These are phyloP conservation scores for Fraxinus velutina DNA, from an alignment of 305 asterid genomes.

Conservation along the genomic window DNA sequence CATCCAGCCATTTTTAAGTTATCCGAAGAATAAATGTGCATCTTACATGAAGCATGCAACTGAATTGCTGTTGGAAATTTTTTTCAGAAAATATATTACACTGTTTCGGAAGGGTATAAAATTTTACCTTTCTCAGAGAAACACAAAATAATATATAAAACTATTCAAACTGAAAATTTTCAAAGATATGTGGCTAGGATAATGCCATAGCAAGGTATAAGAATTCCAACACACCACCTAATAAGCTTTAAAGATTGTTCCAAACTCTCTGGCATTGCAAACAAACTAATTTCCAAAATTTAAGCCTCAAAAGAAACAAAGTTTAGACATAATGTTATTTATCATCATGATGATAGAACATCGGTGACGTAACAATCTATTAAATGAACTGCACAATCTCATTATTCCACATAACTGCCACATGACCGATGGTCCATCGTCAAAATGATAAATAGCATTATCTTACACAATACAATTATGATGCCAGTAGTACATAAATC, in stretches of 20 bases:
- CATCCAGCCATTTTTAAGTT: not conserved
- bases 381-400: not conserved
- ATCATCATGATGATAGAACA: not conserved
- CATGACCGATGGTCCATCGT: not conserved
- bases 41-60: not conserved
- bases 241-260: not conserved
- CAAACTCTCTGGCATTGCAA: not conserved
- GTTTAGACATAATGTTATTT: not conserved
- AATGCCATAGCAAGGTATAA: not conserved
- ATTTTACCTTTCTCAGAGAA: not conserved
- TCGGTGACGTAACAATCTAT: not conserved
- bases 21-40: not conserved
- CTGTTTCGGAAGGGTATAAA: not conserved
- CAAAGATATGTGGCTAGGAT: not conserved
- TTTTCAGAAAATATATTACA: not conserved
- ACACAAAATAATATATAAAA: not conserved
- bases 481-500: conserved; percentile 13
- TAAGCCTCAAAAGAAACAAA: not conserved
- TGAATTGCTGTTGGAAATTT: not conserved
- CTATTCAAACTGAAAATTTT: not conserved
- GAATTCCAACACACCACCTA: not conserved
- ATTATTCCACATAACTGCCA: not conserved
- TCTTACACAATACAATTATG: not conserved
- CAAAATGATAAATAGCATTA: no score
- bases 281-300: not conserved